Conservation (phyloP, 192 early-diverging fungal species). For the Neocallimastix lanati region DNA sequence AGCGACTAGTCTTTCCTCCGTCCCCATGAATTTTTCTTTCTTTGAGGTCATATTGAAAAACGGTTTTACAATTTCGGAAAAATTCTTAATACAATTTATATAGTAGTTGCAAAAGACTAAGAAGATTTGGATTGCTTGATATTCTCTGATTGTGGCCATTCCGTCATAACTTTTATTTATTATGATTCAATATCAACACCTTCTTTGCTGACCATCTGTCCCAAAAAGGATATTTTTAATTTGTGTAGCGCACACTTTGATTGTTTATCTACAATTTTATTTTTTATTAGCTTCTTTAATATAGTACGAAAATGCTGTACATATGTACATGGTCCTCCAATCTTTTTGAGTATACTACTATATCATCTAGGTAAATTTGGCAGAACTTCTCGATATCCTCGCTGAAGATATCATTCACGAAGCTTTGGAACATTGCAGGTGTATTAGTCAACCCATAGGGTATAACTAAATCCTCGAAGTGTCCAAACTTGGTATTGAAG, state of each 20-base stretch:
- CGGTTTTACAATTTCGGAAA: conserved; percentile 4
- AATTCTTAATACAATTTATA: conserved; percentile 7
- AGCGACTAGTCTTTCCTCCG: too few species aligned
- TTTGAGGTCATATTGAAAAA: conserved; percentile 5
- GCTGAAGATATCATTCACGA: too few species aligned
- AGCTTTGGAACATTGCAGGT: too few species aligned
- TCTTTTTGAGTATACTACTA: conserved; percentile 4
- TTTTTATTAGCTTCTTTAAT: too few species aligned
- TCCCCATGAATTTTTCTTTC: background rate
- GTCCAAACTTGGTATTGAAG: too few species aligned
- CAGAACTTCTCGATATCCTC: too few species aligned
- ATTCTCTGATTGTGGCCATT: conserved; percentile 6
- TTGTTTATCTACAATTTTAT: conserved; percentile 12
- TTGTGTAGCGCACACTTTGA: conserved; percentile 14
- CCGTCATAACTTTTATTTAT: conserved; percentile 9
- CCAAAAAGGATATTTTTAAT: conserved; percentile 1
- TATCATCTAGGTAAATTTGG: too few species aligned
- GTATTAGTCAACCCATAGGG: conserved; percentile 15
- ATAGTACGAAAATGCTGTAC: conserved; percentile 5
- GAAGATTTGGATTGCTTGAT: too few species aligned
- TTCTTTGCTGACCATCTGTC: conserved; percentile 10
- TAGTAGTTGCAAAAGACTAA: conserved; percentile 15
- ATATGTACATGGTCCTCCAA: conserved; percentile 1
- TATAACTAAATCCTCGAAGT: conserved; percentile 13
- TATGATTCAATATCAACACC: conserved; percentile 10